phyloP scores from a whole-genome alignment of 2,329 filamentous ascomycete genomes.

The Cladorrhinum sp. region DNA sequence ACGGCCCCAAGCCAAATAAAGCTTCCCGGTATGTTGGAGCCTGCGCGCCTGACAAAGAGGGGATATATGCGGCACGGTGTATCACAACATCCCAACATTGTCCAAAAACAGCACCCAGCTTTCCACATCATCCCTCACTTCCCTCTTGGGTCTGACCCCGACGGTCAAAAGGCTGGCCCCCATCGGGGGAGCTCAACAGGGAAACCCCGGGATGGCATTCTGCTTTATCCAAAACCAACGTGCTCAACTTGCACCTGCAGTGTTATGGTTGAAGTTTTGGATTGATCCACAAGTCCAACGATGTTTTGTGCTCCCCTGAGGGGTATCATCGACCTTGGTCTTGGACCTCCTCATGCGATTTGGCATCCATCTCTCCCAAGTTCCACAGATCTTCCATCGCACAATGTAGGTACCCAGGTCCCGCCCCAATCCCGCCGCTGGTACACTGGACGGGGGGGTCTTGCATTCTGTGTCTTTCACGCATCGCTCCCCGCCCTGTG shows the following conservation, averaged over 20 bases:
- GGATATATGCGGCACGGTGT: conserved; percentile 20
- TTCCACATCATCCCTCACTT: background rate
- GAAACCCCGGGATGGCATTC: background rate
- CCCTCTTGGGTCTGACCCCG: background rate
- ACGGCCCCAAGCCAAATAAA: background rate
- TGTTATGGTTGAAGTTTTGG: background rate
- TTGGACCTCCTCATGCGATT: background rate
- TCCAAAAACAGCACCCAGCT: conserved; percentile 19
- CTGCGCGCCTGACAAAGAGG: conserved; percentile 11
- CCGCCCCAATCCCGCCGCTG: too few species aligned
- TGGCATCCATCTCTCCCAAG: too few species aligned
- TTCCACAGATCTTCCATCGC: background rate
- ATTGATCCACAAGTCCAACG: background rate
- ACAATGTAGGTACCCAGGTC: background rate
- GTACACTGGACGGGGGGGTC: background rate
- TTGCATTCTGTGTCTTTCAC: background rate
- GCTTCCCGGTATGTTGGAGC: conserved; percentile 10
- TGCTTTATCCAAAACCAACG: background rate
- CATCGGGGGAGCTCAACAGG: background rate
- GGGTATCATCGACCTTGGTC: background rate
- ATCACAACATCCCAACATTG: conserved; percentile 13
- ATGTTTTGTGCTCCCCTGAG: background rate
- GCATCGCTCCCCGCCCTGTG: background rate
- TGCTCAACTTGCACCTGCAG: background rate
- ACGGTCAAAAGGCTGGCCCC: background rate